phyloP scores from a whole-genome alignment of 768 basidiomycete genomes.

The Mrakia frigida region DNA sequence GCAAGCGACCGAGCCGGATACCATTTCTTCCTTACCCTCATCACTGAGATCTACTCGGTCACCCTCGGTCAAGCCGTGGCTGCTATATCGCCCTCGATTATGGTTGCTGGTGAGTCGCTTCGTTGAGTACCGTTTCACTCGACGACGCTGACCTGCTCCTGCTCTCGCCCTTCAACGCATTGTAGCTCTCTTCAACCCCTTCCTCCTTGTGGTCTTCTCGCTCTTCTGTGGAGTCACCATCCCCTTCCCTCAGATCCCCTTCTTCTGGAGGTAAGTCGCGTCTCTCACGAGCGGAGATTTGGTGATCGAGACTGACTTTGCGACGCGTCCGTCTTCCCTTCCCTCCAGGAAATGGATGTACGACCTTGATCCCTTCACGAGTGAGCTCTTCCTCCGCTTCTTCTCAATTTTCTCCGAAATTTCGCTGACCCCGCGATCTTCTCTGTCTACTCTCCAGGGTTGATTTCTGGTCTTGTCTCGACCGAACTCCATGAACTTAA shows the following conservation, averaged over 20 bases:
- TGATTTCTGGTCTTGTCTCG: slow-evolving; percentile 65
- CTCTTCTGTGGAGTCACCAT: slow-evolving; percentile 79
- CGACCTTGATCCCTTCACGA: slow-evolving; percentile 45
- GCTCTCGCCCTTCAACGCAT: too few species aligned
- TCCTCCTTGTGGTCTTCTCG: slow-evolving; percentile 57
- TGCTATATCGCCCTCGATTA: slow-evolving; percentile 20
- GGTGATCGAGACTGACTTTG: too few species aligned
- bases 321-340: not conserved
- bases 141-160: too few species aligned
- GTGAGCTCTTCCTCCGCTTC: too few species aligned
- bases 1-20: slow-evolving; percentile 49
- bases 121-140: too few species aligned
- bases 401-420: not conserved
- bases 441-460: slow-evolving; percentile 54
- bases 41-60: slow-evolving; percentile 68
- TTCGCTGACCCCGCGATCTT: not conserved
- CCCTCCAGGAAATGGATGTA: slow-evolving; percentile 20
- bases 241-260: slow-evolving; percentile 51
- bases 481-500: slow-evolving; percentile 68
- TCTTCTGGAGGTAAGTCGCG: slow-evolving; percentile 60
- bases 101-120: not conserved
- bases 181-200: slow-evolving; percentile 53
- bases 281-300: too few species aligned
- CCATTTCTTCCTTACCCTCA: slow-evolving; percentile 59
- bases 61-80: slow-evolving; percentile 50